Conservation (phyloP, 176 grass and related monocot genomes). For the Carex littledalei region DNA sequence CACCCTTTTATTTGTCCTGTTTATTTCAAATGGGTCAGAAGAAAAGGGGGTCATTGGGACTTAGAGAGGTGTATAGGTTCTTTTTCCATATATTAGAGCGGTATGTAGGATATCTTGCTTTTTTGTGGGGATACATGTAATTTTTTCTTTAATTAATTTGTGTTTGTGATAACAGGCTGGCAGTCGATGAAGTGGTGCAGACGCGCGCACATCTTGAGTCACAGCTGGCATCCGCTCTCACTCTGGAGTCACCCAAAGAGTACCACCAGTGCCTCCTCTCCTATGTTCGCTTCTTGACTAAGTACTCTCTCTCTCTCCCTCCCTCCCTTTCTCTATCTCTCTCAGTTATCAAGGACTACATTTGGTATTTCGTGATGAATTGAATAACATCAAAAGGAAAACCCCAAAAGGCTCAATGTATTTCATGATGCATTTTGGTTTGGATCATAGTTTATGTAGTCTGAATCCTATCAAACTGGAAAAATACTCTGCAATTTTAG, state of each 20-base stretch:
- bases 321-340: background rate
- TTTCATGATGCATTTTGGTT: background rate
- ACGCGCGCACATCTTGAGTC: slow-evolving; percentile 88
- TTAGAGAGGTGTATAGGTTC: background rate
- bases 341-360: too few species aligned
- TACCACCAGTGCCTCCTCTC: slow-evolving; percentile 82
- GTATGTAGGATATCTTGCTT: background rate
- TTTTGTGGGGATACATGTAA: background rate
- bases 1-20: background rate
- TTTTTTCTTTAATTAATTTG: background rate
- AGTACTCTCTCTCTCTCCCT: slow-evolving; percentile 26
- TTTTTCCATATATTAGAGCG: background rate
- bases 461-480: background rate
- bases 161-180: slow-evolving; percentile 21
- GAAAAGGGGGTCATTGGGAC: background rate
- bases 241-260: slow-evolving; percentile 83
- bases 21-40: background rate
- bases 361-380: background rate
- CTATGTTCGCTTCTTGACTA: slow-evolving; percentile 86
- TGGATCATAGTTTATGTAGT: background rate
- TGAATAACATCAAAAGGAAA: background rate
- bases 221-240: slow-evolving; percentile 71
- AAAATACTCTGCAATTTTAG: background rate
- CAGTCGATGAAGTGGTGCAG: slow-evolving; percentile 75
- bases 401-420: background rate